Base-by-base conservation (phyloP, 2,329 filamentous ascomycete species). In the Beauveria rudraprayagi region DNA sequence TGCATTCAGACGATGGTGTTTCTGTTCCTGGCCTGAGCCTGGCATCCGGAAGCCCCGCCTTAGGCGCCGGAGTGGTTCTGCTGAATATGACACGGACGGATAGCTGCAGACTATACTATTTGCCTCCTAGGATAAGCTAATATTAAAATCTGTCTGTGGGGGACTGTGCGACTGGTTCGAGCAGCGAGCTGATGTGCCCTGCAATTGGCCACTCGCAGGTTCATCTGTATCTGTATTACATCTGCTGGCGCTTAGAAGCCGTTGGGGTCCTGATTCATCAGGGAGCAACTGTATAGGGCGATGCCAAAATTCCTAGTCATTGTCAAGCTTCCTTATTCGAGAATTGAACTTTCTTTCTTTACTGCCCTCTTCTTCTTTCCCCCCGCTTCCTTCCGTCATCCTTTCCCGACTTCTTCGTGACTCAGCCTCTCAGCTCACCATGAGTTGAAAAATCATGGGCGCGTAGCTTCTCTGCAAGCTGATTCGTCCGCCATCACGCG, bases 401-500 rank as follows among this genome's bases (percentile, higher is more conserved):
- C n/a, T 34, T 14, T 51, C 24, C 24, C 22, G 16, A n/a, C 26
- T 43, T 26, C n/a, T 34, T 59, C 19, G 34, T 16, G 34, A 26
- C 10, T 40, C 28, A 46, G 14, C 22, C 28, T 8, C 46, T 41
- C 46, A 28, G 34, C 34, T 28, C 9, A 22, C 22, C 56, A 59
- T 22, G 5, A 30, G 40, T 19, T 24, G 46, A 6, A 9, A 44
- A 50, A 37, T 46, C 47, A 22, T 55, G 60, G 55, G 60, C 60
- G 60, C 60, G 60, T 62, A 55, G 24, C 14, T 26, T n/a, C 19
- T 37, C 28, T 50, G n/a, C 48, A 30, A 50, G 26, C 48, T 62
- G 60, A 62, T 62, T 62, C 40, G 60, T 41, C 43, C 48, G 14
- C n/a, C 55, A 59, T 17, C 50, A 62, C 60, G 60, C 60, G 60